phyloP scores from a whole-genome alignment of 208 protist species.

The Leishmania turanica region DNA sequence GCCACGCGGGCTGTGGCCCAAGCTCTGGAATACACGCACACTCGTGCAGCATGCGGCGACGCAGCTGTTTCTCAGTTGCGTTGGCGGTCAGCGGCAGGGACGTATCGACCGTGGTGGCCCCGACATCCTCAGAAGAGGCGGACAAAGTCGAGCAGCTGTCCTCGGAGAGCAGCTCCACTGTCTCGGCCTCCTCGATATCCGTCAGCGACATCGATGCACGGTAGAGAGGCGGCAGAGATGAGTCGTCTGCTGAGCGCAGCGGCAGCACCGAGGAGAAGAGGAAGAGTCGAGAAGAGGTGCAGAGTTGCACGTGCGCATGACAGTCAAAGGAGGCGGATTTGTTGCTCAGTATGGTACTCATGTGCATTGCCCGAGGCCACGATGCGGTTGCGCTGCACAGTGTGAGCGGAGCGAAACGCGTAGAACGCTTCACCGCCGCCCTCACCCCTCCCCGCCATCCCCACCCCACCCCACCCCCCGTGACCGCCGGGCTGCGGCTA shows the following conservation, averaged over 20 bases:
- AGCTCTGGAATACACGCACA: conserved; percentile 11
- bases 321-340: neutral
- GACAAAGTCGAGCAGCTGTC: conserved; percentile 34
- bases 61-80: conserved; percentile 9
- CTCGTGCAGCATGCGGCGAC: conserved; percentile 9
- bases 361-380: neutral
- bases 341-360: neutral
- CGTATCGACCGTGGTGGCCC: neutral
- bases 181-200: conserved; percentile 21
- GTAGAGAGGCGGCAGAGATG: neutral
- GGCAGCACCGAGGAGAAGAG: neutral
- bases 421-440: neutral
- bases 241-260: neutral
- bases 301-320: neutral
- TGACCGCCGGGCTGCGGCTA: neutral
- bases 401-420: neutral
- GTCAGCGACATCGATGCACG: neutral
- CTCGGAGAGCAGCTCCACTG: conserved; percentile 20
- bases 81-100: neutral
- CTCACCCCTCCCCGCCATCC: too few species aligned
- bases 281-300: neutral
- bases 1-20: neutral
- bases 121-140: neutral
- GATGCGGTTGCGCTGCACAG: neutral
- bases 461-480: neutral